Percentiles rank a stretch among this genome's conserved stretches.
phyloP scores from a whole-genome alignment of 1,284 basidiomycete genomes.

The Neonothopanus nambi region DNA sequence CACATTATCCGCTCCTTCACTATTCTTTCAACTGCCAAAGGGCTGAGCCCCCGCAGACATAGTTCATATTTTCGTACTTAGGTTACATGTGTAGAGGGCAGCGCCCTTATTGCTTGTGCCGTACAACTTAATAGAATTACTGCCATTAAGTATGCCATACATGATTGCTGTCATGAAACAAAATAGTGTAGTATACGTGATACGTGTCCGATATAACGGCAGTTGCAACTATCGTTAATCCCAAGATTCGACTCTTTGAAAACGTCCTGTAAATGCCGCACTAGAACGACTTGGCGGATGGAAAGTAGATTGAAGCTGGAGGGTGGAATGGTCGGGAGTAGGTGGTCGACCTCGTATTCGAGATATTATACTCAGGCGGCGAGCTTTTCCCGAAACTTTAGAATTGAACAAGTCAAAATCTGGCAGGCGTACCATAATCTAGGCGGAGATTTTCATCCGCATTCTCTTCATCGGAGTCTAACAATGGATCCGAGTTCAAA shows the following conservation, averaged over 20 bases:
- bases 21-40: no score
- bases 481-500: constrained; percentile 60
- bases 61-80: no score
- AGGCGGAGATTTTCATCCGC: constrained; percentile 59
- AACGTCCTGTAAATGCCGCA: constrained; percentile 20
- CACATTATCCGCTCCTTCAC: neutral
- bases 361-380: constrained; percentile 48
- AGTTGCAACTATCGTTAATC: constrained; percentile 23
- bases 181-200: constrained; percentile 5
- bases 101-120: no score
- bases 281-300: neutral
- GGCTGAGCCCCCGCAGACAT: no score
- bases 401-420: constrained; percentile 43
- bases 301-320: constrained; percentile 2
- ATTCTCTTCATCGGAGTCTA: constrained; percentile 72
- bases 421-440: constrained; percentile 58
- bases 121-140: no score
- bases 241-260: constrained; percentile 41
- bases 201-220: neutral
- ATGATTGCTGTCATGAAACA: neutral
- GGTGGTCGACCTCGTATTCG: constrained; percentile 43
- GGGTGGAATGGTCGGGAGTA: constrained; percentile 32
- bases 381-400: constrained; percentile 48
- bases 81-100: no score
- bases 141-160: neutral